Percentiles rank a stretch among this genome's conserved stretches.
These are phyloP conservation scores for Fusarium abutilonis DNA, from an alignment of 2,329 filamentous ascomycete species.

Conservation along the genomic window DNA sequence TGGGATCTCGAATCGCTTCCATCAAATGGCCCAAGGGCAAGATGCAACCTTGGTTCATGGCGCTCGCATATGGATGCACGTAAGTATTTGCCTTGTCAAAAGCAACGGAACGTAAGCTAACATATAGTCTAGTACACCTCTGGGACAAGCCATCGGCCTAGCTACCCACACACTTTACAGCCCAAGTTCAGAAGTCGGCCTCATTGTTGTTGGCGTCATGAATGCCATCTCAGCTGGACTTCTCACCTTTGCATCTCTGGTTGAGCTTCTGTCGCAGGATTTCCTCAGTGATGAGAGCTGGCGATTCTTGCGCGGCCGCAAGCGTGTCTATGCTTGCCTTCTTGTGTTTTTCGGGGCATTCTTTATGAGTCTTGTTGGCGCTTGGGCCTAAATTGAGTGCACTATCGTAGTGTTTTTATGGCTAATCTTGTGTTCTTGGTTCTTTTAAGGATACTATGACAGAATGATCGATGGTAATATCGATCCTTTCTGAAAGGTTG, in stretches of 20 bases:
- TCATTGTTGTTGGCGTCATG: constrained; percentile 77
- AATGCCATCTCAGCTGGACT: constrained; percentile 78
- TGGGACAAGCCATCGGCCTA: constrained; percentile 78
- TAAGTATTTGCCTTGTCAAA: constrained; percentile 45
- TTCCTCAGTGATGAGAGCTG: constrained; percentile 73
- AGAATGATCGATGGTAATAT: background rate
- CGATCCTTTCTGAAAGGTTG: background rate
- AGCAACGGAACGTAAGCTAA: constrained; percentile 12
- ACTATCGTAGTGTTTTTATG: background rate
- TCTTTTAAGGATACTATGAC: background rate
- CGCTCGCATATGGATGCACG: constrained; percentile 66
- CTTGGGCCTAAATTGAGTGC: constrained; percentile 62
- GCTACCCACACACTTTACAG: constrained; percentile 76
- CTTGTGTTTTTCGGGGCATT: constrained; percentile 68
- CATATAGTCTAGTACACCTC: constrained; percentile 64
- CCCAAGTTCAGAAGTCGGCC: constrained; percentile 70
- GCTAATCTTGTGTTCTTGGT: background rate
- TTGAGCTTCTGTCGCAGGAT: constrained; percentile 77
- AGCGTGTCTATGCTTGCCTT: constrained; percentile 64
- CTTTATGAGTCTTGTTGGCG: constrained; percentile 71
- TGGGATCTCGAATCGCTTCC: constrained; percentile 71
- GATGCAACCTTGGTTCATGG: constrained; percentile 66
- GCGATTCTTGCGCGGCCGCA: constrained; percentile 62
- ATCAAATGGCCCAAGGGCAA: constrained; percentile 56
- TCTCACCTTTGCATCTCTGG: constrained; percentile 75